Conservation (phyloP, 2,329 filamentous ascomycete species). For the Fusarium tricinctum region DNA sequence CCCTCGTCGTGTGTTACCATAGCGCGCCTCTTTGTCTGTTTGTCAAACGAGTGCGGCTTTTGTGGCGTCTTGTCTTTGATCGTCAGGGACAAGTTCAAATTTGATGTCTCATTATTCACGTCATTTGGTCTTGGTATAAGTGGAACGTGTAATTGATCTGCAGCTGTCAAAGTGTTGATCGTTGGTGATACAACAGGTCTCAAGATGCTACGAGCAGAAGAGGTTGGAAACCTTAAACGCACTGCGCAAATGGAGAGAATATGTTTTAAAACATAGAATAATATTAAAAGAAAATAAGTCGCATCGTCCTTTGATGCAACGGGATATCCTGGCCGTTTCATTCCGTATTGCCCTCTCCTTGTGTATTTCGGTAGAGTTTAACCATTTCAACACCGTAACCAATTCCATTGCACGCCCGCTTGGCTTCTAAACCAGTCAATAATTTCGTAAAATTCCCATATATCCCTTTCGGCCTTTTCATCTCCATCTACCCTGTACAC, state of each 20-base stretch:
- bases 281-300: slow-evolving; percentile 11
- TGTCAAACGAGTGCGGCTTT: slow-evolving; percentile 26
- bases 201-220: background rate
- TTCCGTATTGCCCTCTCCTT: slow-evolving; percentile 4
- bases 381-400: slow-evolving; percentile 4
- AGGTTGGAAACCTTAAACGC: background rate
- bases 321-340: slow-evolving; percentile 27
- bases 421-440: slow-evolving; percentile 1
- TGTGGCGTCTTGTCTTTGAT: slow-evolving; percentile 21
- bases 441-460: slow-evolving; percentile 5
- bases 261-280: background rate
- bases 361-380: background rate
- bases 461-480: background rate
- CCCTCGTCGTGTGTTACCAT: slow-evolving; percentile 10
- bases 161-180: slow-evolving; percentile 2
- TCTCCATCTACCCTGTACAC: background rate
- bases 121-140: slow-evolving; percentile 21
- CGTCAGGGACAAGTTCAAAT: slow-evolving; percentile 17
- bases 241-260: background rate
- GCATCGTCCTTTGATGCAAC: slow-evolving; percentile 11
- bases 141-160: background rate
- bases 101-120: slow-evolving; percentile 24
- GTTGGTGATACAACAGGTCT: background rate
- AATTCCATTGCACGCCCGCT: slow-evolving; percentile 22
- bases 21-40: slow-evolving; percentile 21